Percentiles rank a stretch among this genome's conserved stretches.
These are phyloP conservation scores for Curvularia lunata DNA, from an alignment of 2,329 filamentous ascomycete species.

Conservation along the genomic window DNA sequence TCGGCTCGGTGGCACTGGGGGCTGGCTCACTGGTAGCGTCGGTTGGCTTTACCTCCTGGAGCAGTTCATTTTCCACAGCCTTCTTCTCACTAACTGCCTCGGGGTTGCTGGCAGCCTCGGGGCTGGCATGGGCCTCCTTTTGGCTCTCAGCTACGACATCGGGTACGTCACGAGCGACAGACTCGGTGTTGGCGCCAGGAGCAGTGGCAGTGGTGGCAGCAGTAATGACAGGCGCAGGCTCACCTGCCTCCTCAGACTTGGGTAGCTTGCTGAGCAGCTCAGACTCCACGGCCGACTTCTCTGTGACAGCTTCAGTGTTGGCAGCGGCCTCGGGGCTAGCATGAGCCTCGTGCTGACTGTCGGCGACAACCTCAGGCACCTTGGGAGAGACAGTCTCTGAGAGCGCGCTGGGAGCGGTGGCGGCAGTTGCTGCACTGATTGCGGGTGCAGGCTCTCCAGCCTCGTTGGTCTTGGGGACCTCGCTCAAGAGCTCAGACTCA, in stretches of 20 bases:
- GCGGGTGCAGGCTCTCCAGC: constrained; percentile 48
- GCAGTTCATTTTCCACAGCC: constrained; percentile 72
- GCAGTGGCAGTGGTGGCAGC: constrained; percentile 21
- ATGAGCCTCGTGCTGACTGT: constrained; percentile 72
- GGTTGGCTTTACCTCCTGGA: constrained; percentile 42
- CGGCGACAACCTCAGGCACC: constrained; percentile 67
- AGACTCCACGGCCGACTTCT: constrained; percentile 73
- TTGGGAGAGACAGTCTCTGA: constrained; percentile 41
- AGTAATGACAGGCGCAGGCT: constrained; percentile 35
- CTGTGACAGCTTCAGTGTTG: constrained; percentile 67
- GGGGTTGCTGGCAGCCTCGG: constrained; percentile 70
- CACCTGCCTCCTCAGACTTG: constrained; percentile 23
- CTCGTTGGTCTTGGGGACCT: constrained; percentile 57
- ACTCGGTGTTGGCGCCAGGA: constrained; percentile 15
- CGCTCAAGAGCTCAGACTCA: constrained; percentile 73
- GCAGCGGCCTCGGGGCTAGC: constrained; percentile 70
- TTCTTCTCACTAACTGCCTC: constrained; percentile 74
- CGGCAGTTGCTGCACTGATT: constrained; percentile 20
- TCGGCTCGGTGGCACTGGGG: constrained; percentile 11
- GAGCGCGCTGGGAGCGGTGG: constrained; percentile 19
- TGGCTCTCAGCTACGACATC: constrained; percentile 74
- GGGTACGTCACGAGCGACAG: constrained; percentile 53
- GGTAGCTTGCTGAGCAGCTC: constrained; percentile 63
- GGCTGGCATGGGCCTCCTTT: constrained; percentile 64
- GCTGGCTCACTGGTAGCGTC: constrained; percentile 47